Base-by-base conservation (phyloP, 805 yeast genomes). In the Priceomyces haplophilus region DNA sequence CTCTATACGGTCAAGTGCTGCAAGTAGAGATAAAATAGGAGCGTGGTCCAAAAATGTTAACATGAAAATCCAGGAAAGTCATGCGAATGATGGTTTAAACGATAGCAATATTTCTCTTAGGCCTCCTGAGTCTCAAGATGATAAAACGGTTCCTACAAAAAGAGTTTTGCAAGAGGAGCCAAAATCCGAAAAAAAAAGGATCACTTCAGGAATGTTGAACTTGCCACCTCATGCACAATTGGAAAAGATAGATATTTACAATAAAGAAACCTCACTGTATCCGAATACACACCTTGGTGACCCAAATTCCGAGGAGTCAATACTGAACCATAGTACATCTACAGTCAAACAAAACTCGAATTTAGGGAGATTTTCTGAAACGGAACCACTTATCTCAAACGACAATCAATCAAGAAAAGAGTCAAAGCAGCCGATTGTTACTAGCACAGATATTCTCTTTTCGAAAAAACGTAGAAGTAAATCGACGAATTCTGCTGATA, bases 171-270 rank as follows among this genome's bases (percentile, higher is more conserved):
- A 33, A 12, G 34, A 43, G 10, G 17, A 44, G 3, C n/a, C 24
- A 25, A 37, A 42, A 21, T 33, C 21, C 23, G 55, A 52, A 8
- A 46, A 43, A 10, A 45, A 48, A 17, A 52, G 73, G 20, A 66
- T 69, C 27, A 69, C 74, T 7, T 67, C 73, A 1, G 75, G 75
- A 3, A 69, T 69, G 75, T 55, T 69, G 21, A 57, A 48, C 25
- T 53, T 58, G 13, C 74, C 75, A 1, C 50, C 57, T 7, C 65
- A 59, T 29, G 44, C 65, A 1, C 61, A 54, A 41, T 37, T 58
- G n/a, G 65, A 59, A 18, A 50, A 49, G 12, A 51, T 50, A 18
- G 55, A 51, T 13, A 54, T 36, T 8, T 6, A 18, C 17, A 34
- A 25, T 13, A n/a, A 34, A 4, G 10, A 11, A 10, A 3, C n/a